These are phyloP conservation scores for Candida tibetensis DNA, from an alignment of 805 yeast genomes.

Conservation along the genomic window DNA sequence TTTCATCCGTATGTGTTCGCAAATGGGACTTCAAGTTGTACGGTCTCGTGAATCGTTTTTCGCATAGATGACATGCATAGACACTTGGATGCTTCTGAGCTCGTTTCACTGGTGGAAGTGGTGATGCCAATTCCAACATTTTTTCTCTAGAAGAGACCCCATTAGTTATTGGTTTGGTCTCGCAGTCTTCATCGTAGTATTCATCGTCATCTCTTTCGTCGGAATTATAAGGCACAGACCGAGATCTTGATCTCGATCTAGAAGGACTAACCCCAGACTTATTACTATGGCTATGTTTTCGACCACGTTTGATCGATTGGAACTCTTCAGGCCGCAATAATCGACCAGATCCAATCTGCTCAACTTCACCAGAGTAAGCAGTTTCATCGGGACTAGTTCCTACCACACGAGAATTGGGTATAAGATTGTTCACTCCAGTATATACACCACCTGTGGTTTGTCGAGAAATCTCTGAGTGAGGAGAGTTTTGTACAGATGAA, in stretches of 20 bases:
- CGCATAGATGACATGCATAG: constrained; percentile 80
- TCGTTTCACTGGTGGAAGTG: constrained; percentile 50
- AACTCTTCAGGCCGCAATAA: constrained; percentile 34
- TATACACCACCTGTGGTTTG: constrained; percentile 10
- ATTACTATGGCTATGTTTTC: constrained; percentile 32
- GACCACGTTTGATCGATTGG: constrained; percentile 39
- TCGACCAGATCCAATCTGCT: neutral
- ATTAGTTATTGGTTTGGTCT: neutral
- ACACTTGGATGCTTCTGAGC: constrained; percentile 70
- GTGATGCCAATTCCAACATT: constrained; percentile 63
- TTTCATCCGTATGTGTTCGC: constrained; percentile 84
- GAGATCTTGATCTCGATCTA: constrained; percentile 30
- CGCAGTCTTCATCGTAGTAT: constrained; percentile 8
- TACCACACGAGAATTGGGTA: constrained; percentile 15
- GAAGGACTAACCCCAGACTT: constrained; percentile 13
- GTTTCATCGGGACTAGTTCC: constrained; percentile 7
- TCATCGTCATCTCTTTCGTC: constrained; percentile 24
- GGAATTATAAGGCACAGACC: neutral
- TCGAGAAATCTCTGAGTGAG: constrained; percentile 24
- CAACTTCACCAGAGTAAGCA: neutral
- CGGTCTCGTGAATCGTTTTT: constrained; percentile 84
- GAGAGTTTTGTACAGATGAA: constrained; percentile 32
- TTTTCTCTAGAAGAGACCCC: constrained; percentile 46
- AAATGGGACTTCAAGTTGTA: constrained; percentile 89
- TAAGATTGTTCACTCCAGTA: constrained; percentile 8